A percentile compares a stretch with the other conserved stretches of the same genome.
Conservation (phyloP, 1,284 basidiomycete genomes). For the Xerocomus minutiporus region DNA sequence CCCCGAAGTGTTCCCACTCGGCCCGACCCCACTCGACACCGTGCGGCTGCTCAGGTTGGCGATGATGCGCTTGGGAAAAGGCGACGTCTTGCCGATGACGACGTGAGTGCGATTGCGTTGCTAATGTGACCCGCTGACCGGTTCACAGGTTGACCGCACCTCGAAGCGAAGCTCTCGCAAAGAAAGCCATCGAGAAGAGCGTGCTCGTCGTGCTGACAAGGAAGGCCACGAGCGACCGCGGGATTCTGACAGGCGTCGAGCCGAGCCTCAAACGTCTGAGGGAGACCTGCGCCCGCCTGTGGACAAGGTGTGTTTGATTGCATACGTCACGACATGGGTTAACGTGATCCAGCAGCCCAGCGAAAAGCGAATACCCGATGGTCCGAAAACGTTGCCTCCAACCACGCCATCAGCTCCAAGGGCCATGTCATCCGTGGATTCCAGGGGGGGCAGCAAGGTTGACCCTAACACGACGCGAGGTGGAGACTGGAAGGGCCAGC, state of each 20-base stretch:
- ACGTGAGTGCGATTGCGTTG: constrained; percentile 44
- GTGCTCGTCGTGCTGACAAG: constrained; percentile 63
- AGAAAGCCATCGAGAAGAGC: constrained; percentile 69
- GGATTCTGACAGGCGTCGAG: constrained; percentile 64
- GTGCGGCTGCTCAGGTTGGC: constrained; percentile 36
- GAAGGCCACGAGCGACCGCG: constrained; percentile 60
- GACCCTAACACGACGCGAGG: constrained; percentile 33
- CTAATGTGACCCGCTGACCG: constrained; percentile 13
- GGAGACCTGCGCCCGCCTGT: constrained; percentile 43
- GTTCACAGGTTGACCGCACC: constrained; percentile 56
- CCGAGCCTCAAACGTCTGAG: constrained; percentile 54
- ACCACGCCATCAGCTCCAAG: constrained; percentile 67
- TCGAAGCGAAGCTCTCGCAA: constrained; percentile 72
- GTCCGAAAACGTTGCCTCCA: constrained; percentile 51
- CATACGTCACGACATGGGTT: neutral
- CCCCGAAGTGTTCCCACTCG: constrained; percentile 53
- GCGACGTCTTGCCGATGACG: constrained; percentile 54
- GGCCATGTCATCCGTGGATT: constrained; percentile 54
- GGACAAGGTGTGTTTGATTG: constrained; percentile 49
- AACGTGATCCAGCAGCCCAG: constrained; percentile 32
- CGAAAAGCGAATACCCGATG: constrained; percentile 58
- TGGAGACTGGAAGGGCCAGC: constrained; percentile 31
- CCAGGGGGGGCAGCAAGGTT: constrained; percentile 36
- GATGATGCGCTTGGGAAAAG: constrained; percentile 67
- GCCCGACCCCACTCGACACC: constrained; percentile 55